Percentiles rank a stretch among this genome's conserved stretches.
Evolutionary conservation across 2,329 filamentous ascomycete species (phyloP).

Genomic region (Diaporthe sp.): DNA sequence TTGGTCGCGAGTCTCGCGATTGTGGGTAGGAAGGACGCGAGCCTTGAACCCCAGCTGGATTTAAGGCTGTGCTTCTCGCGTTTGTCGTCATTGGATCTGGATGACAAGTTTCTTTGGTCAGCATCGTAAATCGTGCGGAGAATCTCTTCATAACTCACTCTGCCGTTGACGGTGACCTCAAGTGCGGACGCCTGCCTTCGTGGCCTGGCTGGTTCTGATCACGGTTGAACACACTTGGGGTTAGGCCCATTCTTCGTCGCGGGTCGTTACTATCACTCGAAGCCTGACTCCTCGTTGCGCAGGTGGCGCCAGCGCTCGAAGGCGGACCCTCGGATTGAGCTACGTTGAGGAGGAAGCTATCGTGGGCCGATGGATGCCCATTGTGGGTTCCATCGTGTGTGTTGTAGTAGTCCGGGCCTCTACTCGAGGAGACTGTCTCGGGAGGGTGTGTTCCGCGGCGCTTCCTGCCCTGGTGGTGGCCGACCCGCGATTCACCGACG

Average conservation of each 20-base stretch:
- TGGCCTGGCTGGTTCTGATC: not conserved
- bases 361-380: not conserved
- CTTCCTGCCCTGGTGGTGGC: not conserved
- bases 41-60: conserved; percentile 9
- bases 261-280: not conserved
- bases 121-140: not conserved
- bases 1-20: conserved; percentile 32
- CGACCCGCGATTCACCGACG: conserved; percentile 6
- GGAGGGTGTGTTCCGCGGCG: not conserved
- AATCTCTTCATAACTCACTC: not conserved
- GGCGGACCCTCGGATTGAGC: conserved; percentile 3
- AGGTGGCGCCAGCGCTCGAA: conserved; percentile 35
- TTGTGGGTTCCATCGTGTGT: conserved; percentile 15
- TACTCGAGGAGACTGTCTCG: not conserved
- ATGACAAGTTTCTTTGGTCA: not conserved
- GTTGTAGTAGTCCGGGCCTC: conserved; percentile 1
- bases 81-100: not conserved
- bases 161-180: not conserved
- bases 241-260: not conserved
- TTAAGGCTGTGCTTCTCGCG: not conserved
- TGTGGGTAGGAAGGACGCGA: conserved; percentile 24
- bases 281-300: conserved; percentile 38
- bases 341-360: conserved; percentile 2
- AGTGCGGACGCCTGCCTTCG: not conserved
- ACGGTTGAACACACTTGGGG: not conserved